These are phyloP conservation scores for Talaromyces rugulosus DNA, from an alignment of 2,329 filamentous ascomycete genomes.

Conservation along the genomic window DNA sequence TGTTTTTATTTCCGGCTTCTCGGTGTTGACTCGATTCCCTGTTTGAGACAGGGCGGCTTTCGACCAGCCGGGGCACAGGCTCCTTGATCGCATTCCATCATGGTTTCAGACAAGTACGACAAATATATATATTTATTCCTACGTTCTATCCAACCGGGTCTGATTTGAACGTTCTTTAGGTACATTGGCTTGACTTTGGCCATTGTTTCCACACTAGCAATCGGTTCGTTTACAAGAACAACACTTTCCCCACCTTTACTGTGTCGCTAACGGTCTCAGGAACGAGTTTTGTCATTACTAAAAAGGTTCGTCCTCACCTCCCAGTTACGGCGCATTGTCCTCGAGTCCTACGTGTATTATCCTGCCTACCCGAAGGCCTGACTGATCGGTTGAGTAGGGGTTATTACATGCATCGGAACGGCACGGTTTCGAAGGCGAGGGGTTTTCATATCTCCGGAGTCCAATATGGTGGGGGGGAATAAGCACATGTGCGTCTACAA, in stretches of 20 bases:
- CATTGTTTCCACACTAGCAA: conserved; percentile 46
- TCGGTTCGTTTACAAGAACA: conserved; percentile 26
- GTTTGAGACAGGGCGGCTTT: neutral
- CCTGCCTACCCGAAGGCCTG: neutral
- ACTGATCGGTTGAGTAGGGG: conserved; percentile 52
- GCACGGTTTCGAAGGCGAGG: conserved; percentile 95
- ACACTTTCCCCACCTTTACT: neutral
- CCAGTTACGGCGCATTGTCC: neutral
- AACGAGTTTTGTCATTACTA: conserved; percentile 97
- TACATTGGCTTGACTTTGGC: conserved; percentile 45
- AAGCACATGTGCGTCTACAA: conserved; percentile 64
- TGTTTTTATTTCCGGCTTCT: neutral
- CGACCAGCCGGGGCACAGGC: neutral
- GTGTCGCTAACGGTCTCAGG: conserved; percentile 46
- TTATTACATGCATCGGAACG: conserved; percentile 84
- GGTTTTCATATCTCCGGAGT: conserved; percentile 87
- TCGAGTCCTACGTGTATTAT: neutral
- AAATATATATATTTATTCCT: neutral
- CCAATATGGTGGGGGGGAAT: conserved; percentile 99
- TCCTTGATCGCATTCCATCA: conserved; percentile 1
- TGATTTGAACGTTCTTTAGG: conserved; percentile 23
- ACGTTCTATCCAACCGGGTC: neutral
- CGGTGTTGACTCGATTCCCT: neutral
- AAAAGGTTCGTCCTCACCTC: conserved; percentile 64
- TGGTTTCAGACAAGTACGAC: conserved; percentile 43